Evolutionary conservation across 192 early-diverging fungal genomes (phyloP).

Genomic region (Thamnidium elegans): DNA sequence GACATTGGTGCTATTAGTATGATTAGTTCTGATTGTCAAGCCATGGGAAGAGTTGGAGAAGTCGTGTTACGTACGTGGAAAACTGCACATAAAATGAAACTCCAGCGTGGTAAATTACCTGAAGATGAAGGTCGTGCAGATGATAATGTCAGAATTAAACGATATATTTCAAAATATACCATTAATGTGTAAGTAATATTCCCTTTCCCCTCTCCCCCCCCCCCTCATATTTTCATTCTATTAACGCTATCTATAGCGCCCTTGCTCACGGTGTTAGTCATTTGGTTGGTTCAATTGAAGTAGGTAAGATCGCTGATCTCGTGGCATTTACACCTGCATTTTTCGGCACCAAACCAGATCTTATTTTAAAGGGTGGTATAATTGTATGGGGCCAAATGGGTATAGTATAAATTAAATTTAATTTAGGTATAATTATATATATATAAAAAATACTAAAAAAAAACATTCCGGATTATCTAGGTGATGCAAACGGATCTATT

Average conservation of each 20-base stretch:
- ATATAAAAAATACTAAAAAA: too few species aligned
- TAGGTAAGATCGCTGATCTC: constrained; percentile 89
- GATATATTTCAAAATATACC: constrained; percentile 96
- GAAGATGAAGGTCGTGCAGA: constrained; percentile 48
- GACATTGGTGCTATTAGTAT: constrained; percentile 91
- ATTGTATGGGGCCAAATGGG: constrained; percentile 86
- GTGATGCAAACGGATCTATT: constrained; percentile 88
- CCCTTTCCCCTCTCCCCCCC: too few species aligned
- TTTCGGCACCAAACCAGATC: constrained; percentile 85
- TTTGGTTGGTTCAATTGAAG: constrained; percentile 87
- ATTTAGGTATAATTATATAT: neutral
- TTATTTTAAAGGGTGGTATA: constrained; percentile 88
- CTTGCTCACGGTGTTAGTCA: constrained; percentile 86
- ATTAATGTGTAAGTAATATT: constrained; percentile 78
- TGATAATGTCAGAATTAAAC: constrained; percentile 85
- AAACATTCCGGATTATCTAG: neutral
- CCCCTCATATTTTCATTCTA: neutral
- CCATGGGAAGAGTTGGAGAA: constrained; percentile 95
- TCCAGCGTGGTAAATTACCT: constrained; percentile 63
- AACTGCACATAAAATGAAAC: constrained; percentile 92
- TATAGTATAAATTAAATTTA: neutral
- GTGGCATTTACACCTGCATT: constrained; percentile 78
- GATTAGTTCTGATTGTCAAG: constrained; percentile 89
- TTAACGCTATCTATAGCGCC: constrained; percentile 50
- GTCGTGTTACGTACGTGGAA: constrained; percentile 90